Evolutionary conservation across 2,329 filamentous ascomycete genomes (phyloP), one percentile per base, ranked within the genome.

Genomic region (Microascus cirrosus): DNA sequence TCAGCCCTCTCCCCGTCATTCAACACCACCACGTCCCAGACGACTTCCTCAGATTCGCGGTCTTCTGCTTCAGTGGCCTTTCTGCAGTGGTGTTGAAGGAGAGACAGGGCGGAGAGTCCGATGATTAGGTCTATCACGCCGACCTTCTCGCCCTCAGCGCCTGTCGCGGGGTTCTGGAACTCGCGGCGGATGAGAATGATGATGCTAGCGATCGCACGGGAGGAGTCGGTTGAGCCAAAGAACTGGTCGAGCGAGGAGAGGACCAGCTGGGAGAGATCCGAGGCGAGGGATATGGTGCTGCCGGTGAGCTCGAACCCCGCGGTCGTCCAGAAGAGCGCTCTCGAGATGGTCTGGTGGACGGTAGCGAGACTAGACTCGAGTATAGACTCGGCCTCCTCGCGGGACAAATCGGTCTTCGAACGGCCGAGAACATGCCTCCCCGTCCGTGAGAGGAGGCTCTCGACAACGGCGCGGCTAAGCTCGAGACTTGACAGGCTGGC

Each of bases 211-310:
- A 87, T 84, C 12, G 84, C 84, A 48, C 83, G 73, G 1, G 84
- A 86, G 2, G 83, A 85, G 66, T 87, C 84, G n/a, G 84, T 87
- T 2, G 82, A 84, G 15, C 84, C 84, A 32, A 87, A 80, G 45
- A 86, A 78, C 61, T 83, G 80, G 64, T 87, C 84, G 24, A 87
- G 70, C 0, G 80, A 78, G 2, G 77, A 77, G 10, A 87, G 71
- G 0, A 84, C 69, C 35, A 84, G 70, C 60, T 84, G 81, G 0
- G 82, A 82, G 6, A 81, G 67, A 55, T 83, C 77, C 8, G 80
- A 82, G 5, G 75, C 76, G 15, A 77, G 74, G 20, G 77, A 77
- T 18, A 84, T 68, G 4, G 81, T 77, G 1, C 80, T 77, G 11
- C 76, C 75, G 1, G 81, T 83, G 11, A 85, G 64, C 53, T 83